Evolutionary conservation across 805 yeast species (phyloP), one percentile per base, ranked within the genome.

Genomic region (Metschnikowia bowlesiae): DNA sequence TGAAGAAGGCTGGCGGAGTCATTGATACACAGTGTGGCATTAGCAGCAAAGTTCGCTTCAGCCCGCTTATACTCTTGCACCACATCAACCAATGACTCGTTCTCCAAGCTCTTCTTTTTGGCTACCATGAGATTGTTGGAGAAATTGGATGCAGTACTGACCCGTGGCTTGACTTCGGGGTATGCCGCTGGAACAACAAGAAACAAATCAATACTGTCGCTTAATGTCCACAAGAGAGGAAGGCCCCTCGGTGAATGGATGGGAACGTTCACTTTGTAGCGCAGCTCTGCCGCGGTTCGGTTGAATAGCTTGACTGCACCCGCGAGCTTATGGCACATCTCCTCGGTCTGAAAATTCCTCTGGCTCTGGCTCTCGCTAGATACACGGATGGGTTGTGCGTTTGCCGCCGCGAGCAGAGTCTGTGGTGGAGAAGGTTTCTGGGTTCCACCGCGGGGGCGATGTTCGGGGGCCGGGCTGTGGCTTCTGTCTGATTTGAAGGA

Each of bases 261-360:
- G 4, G 76, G 76, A 4, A 73, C 30, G 8, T 56, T 56, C 6
- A 73, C 51, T 50, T 69, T 71, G 56, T 64, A 71, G 22, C 66
- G 60, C 32, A 61, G 63, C 43, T 64, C 69, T 7, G 48, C 31
- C 18, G 52, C 47, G 7, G 63, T 59, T 39, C 57, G 62, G 51
- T 63, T 63, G 59, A 69, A 68, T 5, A 69, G 43, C 39, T 64
- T 66, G 14, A 65, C 56, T 44, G 29, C 49, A 11, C 16, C 46
- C 11, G 63, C 62, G 8, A 71, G 55, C 48, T 67, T 71, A 40
- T 60, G 56, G 11, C 52, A 53, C 57, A 73, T 51, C 36, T 67
- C 67, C 6, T 62, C 63, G 8, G 70, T 33, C 44, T 46, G 40
- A 2, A 33, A 33, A 14, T 14, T 34, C 14, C 40, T 29, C 18